Evolutionary conservation across 805 yeast species (phyloP).

Genomic region (Kodamaea sagamina): DNA sequence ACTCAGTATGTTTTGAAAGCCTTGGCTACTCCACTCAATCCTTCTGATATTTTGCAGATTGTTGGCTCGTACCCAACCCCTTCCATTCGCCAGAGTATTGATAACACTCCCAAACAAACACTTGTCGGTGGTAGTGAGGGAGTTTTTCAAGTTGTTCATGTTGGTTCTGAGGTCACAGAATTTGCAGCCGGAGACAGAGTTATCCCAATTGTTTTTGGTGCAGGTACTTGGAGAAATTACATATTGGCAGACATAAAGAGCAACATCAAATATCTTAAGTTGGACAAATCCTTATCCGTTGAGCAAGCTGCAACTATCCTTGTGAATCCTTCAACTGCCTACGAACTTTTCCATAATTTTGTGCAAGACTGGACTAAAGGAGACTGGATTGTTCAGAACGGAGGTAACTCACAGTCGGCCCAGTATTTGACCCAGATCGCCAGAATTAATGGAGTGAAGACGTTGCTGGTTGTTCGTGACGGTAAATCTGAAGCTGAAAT

Average conservation of each 20-base stretch:
- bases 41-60: constrained; percentile 83
- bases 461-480: constrained; percentile 30
- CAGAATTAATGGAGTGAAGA: constrained; percentile 24
- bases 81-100: constrained; percentile 38
- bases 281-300: constrained; percentile 5
- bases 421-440: constrained; percentile 33
- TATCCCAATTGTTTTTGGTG: constrained; percentile 21
- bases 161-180: constrained; percentile 18
- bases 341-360: constrained; percentile 21
- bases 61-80: constrained; percentile 85
- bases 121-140: constrained; percentile 24
- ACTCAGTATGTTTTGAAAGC: constrained; percentile 54
- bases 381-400: constrained; percentile 37
- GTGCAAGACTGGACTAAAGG: constrained; percentile 23
- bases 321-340: constrained; percentile 25
- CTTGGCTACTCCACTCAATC: constrained; percentile 84
- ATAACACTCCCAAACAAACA: constrained; percentile 1
- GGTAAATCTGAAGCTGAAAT: constrained; percentile 28
- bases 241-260: constrained; percentile 14
- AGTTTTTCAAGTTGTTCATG: constrained; percentile 18
- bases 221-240: constrained; percentile 27
- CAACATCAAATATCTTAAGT: constrained; percentile 3
- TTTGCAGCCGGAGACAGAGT: constrained; percentile 22
- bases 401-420: constrained; percentile 37
- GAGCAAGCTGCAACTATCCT: constrained; percentile 23